A percentile compares a stretch with the other conserved stretches of the same genome.
Evolutionary conservation across 441 rosid species (phyloP).

Genomic region (Jatropha podagrica): DNA sequence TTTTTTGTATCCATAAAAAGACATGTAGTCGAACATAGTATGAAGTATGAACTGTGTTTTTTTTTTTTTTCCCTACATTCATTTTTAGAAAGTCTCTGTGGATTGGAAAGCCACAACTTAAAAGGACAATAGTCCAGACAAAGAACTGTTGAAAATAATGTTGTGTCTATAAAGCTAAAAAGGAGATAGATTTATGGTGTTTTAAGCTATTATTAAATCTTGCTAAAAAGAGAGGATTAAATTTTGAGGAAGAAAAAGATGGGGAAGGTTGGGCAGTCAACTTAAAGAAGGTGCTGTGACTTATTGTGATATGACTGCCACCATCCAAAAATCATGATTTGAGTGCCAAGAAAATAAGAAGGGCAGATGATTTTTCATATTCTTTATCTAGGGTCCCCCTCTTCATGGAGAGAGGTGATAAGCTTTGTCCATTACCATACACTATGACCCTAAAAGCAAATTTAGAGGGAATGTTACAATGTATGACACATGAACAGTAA

Average conservation of each 20-base stretch:
- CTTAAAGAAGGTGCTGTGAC: slow-evolving; percentile 33
- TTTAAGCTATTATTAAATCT: slow-evolving; percentile 16
- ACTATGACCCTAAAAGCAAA: background rate
- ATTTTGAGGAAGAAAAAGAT: slow-evolving; percentile 4
- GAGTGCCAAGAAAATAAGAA: slow-evolving; percentile 17
- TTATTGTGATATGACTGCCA: slow-evolving; percentile 31
- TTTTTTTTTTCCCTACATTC: background rate
- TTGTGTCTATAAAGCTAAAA: background rate
- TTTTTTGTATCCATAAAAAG: background rate
- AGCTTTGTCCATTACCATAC: slow-evolving; percentile 17
- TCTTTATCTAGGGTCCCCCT: background rate
- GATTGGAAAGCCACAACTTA: background rate
- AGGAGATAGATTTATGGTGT: background rate
- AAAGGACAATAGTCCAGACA: background rate
- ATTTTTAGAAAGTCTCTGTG: background rate
- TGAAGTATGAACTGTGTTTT: background rate
- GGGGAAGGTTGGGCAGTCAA: slow-evolving; percentile 36
- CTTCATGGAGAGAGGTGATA: background rate
- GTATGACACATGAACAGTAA: slow-evolving; percentile 2
- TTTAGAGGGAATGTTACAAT: background rate
- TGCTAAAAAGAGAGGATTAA: background rate
- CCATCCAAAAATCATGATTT: slow-evolving; percentile 20
- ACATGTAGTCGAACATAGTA: background rate
- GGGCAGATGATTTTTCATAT: slow-evolving; percentile 21
- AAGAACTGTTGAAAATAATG: slow-evolving; percentile 8